phyloP scores from a whole-genome alignment of 1,139 yeast species.

The Neolecta irregularis region DNA sequence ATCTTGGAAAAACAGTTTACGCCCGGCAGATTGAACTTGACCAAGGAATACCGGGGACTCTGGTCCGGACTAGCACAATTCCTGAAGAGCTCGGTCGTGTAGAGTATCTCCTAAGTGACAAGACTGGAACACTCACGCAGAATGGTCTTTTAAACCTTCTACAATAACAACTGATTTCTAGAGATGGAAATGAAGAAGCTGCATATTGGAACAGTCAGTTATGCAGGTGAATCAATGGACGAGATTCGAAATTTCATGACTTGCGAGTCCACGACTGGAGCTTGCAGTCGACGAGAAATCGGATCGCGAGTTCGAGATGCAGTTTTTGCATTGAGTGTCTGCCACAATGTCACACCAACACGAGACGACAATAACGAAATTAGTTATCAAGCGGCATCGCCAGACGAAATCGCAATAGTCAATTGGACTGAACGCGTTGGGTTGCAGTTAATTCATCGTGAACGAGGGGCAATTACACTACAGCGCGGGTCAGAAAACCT shows the following conservation, averaged over 20 bases:
- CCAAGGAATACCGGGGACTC: conserved; percentile 58
- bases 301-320: conserved; percentile 65
- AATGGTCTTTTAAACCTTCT: conserved; percentile 32
- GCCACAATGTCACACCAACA: conserved; percentile 88
- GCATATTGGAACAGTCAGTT: conserved; percentile 83
- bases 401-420: conserved; percentile 95
- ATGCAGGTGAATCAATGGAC: conserved; percentile 84
- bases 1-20: conserved; percentile 88
- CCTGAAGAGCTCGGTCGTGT: conserved; percentile 96
- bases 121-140: conserved; percentile 94
- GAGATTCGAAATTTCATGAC: conserved; percentile 47
- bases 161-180: neutral
- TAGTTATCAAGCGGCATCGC: conserved; percentile 93
- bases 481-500: conserved; percentile 22
- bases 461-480: conserved; percentile 56
- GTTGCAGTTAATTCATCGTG: conserved; percentile 60
- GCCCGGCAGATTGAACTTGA: conserved; percentile 93
- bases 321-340: conserved; percentile 66
- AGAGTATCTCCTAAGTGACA: conserved; percentile 81
- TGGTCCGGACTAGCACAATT: conserved; percentile 91
- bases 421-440: conserved; percentile 83
- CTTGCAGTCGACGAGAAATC: conserved; percentile 44
- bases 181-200: conserved; percentile 87
- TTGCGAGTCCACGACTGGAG: conserved; percentile 18
- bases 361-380: conserved; percentile 39